Conservation (phyloP, 768 basidiomycete genomes). For the Candolleomyces aberdarensis region DNA sequence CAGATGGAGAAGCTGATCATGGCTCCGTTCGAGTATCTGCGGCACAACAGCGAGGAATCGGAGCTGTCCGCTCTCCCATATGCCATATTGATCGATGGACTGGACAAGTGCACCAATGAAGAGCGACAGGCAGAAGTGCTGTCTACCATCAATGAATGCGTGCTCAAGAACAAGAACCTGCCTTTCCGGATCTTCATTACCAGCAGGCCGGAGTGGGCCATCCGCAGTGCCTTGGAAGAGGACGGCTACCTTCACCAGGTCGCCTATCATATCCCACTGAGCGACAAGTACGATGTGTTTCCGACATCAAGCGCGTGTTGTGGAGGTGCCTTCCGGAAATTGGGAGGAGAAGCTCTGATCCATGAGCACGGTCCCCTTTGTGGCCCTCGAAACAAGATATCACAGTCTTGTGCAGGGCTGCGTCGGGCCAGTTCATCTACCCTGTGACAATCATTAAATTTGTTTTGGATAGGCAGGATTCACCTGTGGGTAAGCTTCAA, state of each 20-base stretch:
- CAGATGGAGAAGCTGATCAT: conserved; percentile 9
- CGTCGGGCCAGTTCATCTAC: conserved; percentile 15
- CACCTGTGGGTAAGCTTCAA: neutral
- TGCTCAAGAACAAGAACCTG: neutral
- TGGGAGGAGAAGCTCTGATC: neutral
- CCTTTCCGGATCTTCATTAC: conserved; percentile 12
- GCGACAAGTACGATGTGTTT: neutral
- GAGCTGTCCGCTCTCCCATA: neutral
- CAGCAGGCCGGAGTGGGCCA: conserved; percentile 13
- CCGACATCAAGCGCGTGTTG: neutral
- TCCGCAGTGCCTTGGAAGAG: neutral
- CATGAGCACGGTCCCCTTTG: too few species aligned
- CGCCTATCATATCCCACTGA: conserved; percentile 2
- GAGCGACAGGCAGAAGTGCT: conserved; percentile 9
- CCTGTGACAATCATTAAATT: conserved; percentile 10
- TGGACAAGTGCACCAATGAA: conserved; percentile 13
- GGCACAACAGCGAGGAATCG: too few species aligned
- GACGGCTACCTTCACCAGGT: neutral
- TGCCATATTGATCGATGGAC: conserved; percentile 8
- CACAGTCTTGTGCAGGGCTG: conserved; percentile 1
- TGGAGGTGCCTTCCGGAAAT: conserved; percentile 2
- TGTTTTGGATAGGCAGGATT: conserved; percentile 9
- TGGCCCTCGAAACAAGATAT: conserved; percentile 12
- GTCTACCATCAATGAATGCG: conserved; percentile 2
- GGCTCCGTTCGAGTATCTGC: neutral